Evolutionary conservation across 257 asterid genomes (phyloP).

Genomic region (Solanum neorickii): DNA sequence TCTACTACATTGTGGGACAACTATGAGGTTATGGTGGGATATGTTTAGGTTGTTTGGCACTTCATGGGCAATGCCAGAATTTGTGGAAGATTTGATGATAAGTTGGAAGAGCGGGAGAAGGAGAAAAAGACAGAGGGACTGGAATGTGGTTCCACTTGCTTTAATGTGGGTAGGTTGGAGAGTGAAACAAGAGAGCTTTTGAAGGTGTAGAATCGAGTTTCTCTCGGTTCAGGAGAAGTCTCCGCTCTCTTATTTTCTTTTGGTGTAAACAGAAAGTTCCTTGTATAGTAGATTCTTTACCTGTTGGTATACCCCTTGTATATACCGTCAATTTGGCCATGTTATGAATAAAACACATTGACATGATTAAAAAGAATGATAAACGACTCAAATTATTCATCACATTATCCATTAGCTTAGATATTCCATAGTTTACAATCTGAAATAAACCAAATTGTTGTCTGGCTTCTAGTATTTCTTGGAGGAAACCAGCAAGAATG

Average conservation of each 20-base stretch:
- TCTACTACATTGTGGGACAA: not conserved
- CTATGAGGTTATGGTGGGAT: not conserved
- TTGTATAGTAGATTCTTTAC: not conserved
- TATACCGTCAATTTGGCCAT: not conserved
- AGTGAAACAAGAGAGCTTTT: not conserved
- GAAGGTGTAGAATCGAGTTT: not conserved
- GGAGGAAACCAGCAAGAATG: not conserved
- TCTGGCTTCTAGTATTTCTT: not conserved
- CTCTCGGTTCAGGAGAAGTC: not conserved
- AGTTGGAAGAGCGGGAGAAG: not conserved
- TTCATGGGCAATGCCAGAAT: not conserved
- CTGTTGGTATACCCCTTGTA: not conserved
- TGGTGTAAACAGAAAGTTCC: not conserved
- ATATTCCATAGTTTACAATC: conserved; percentile 16
- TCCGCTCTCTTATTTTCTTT: not conserved
- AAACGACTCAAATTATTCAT: not conserved
- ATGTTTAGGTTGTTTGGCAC: not conserved
- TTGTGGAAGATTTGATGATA: not conserved
- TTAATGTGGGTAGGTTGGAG: not conserved
- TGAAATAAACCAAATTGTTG: not conserved
- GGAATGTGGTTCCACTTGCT: not conserved
- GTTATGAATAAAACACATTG: not conserved
- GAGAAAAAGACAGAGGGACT: not conserved
- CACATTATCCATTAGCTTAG: not conserved
- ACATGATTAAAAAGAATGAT: not conserved